Percentiles rank a stretch among this genome's conserved stretches.
Evolutionary conservation across 495 filamentous ascomycete genomes (phyloP).

Genomic region (Oidiodendron maius): DNA sequence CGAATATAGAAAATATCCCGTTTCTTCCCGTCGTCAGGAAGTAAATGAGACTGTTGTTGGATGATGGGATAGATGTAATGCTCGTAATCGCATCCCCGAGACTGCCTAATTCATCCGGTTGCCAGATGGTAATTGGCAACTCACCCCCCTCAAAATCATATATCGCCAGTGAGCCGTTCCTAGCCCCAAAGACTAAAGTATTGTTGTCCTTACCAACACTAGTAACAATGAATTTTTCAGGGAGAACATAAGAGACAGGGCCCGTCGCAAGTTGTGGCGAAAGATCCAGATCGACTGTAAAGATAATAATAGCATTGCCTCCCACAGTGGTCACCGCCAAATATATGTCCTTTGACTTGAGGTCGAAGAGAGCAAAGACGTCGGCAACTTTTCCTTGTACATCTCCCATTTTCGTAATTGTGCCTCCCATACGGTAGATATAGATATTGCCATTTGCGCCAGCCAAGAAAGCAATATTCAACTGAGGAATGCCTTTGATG

Average conservation of each 20-base stretch:
- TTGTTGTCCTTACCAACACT: constrained; percentile 13
- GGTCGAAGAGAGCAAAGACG: constrained; percentile 15
- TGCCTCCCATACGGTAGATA: constrained; percentile 28
- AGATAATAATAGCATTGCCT: constrained; percentile 15
- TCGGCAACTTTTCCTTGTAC: constrained; percentile 42
- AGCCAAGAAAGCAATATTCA: constrained; percentile 41
- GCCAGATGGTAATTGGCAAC: constrained; percentile 3
- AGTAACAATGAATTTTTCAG: constrained; percentile 18
- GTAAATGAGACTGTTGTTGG: constrained; percentile 18
- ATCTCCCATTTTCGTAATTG: constrained; percentile 7
- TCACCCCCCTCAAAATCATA: constrained; percentile 31
- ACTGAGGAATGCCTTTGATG: constrained; percentile 24
- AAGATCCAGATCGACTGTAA: constrained; percentile 17
- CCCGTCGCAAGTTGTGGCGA: background rate
- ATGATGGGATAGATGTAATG: constrained; percentile 39
- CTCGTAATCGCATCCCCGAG: constrained; percentile 62
- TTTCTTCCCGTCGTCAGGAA: constrained; percentile 70
- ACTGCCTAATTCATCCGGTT: background rate
- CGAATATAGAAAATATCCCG: constrained; percentile 61
- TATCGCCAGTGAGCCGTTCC: constrained; percentile 52
- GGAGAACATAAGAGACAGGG: background rate
- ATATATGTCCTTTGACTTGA: background rate
- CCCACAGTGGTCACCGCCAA: constrained; percentile 19
- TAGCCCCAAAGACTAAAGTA: constrained; percentile 60
- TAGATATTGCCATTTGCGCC: constrained; percentile 48